Conservation (phyloP, 2,329 filamentous ascomycete genomes). For the Fonsecaea pugnacius region DNA sequence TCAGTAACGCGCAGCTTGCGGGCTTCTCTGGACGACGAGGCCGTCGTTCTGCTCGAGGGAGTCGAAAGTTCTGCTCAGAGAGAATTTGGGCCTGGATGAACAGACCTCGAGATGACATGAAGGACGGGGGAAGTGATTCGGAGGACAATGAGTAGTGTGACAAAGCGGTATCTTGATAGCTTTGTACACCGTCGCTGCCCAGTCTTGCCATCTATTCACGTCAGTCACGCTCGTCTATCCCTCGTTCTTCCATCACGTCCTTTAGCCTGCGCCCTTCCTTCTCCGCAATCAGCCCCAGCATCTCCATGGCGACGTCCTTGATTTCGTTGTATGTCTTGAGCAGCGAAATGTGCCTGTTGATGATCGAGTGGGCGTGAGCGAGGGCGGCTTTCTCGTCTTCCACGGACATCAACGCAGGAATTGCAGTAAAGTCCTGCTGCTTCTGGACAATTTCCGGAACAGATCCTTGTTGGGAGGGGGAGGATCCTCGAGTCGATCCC, state of each 20-base stretch:
- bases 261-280: slow-evolving; percentile 30
- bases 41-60: no score
- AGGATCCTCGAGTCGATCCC: neutral
- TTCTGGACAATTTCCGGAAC: neutral
- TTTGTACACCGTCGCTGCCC: no score
- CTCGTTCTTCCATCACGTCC: slow-evolving; percentile 30
- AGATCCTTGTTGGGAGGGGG: neutral
- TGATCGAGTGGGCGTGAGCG: slow-evolving; percentile 54
- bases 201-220: neutral
- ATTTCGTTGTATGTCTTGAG: slow-evolving; percentile 74
- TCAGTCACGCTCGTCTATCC: slow-evolving; percentile 25
- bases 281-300: slow-evolving; percentile 71
- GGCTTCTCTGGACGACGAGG: no score
- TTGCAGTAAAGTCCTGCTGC: neutral
- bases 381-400: slow-evolving; percentile 34
- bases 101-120: no score
- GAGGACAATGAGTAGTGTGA: no score
- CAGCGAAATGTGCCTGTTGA: slow-evolving; percentile 66
- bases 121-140: no score
- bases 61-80: no score
- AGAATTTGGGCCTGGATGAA: no score
- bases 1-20: no score
- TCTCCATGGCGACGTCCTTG: slow-evolving; percentile 67
- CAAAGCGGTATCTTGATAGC: no score
- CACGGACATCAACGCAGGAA: neutral